These are phyloP conservation scores for Wickerhamomyces rabaulensis DNA, from an alignment of 805 yeast genomes.

Conservation along the genomic window DNA sequence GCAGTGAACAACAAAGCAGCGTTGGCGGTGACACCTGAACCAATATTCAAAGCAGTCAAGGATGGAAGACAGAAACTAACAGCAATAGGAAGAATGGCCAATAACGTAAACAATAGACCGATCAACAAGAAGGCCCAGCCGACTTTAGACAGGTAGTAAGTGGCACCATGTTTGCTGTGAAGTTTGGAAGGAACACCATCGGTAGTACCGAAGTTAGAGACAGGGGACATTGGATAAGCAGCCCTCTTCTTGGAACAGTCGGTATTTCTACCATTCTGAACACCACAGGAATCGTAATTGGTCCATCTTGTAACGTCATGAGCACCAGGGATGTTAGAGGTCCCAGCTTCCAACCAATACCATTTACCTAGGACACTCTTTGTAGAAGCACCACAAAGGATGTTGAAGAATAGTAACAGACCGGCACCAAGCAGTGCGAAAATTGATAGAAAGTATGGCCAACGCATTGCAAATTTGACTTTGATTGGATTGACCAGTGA, in stretches of 20 bases:
- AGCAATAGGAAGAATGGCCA: slow-evolving; percentile 38
- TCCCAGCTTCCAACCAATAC: slow-evolving; percentile 79
- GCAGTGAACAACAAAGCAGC: slow-evolving; percentile 40
- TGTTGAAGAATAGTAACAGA: slow-evolving; percentile 52
- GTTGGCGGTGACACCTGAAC: slow-evolving; percentile 18
- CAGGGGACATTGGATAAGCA: slow-evolving; percentile 85
- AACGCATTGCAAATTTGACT: slow-evolving; percentile 20
- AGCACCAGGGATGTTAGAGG: slow-evolving; percentile 39
- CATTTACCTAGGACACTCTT: slow-evolving; percentile 54
- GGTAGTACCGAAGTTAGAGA: slow-evolving; percentile 57
- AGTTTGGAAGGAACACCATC: slow-evolving; percentile 51
- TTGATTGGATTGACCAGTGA: background rate
- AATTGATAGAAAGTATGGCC: slow-evolving; percentile 24
- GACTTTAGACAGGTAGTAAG: slow-evolving; percentile 63
- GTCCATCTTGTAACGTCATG: slow-evolving; percentile 67
- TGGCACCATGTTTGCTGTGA: slow-evolving; percentile 40
- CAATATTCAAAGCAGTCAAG: slow-evolving; percentile 13
- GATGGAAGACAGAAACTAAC: slow-evolving; percentile 20
- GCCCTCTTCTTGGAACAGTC: slow-evolving; percentile 54
- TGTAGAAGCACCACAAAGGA: slow-evolving; percentile 59
- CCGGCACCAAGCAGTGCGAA: slow-evolving; percentile 40
- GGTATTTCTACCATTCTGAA: slow-evolving; percentile 36
- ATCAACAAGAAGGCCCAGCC: slow-evolving; percentile 60
- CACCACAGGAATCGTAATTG: slow-evolving; percentile 59
- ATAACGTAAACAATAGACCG: slow-evolving; percentile 48